Conservation (phyloP, 176 grass and related monocot species). For the Triticum dicoccoides region DNA sequence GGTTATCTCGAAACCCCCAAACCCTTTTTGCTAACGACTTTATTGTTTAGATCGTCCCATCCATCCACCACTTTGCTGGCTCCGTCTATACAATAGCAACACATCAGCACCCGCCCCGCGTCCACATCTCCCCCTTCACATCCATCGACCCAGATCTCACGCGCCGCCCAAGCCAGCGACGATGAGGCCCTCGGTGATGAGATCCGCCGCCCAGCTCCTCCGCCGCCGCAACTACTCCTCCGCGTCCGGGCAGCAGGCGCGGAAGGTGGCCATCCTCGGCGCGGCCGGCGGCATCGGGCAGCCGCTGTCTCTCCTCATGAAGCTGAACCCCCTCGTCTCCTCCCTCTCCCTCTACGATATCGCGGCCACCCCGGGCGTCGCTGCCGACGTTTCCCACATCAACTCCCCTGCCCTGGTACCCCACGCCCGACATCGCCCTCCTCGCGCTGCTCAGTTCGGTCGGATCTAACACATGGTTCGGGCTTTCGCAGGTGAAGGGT, state of each 20-base stretch:
- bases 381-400: slow-evolving; percentile 55
- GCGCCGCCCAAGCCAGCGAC: background rate
- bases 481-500: slow-evolving; percentile 32
- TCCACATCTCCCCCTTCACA: background rate
- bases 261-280: slow-evolving; percentile 46
- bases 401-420: slow-evolving; percentile 37
- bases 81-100: background rate
- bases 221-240: slow-evolving; percentile 33
- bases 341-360: slow-evolving; percentile 57
- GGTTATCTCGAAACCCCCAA: background rate
- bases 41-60: background rate
- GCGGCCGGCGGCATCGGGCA: slow-evolving; percentile 50
- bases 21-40: background rate
- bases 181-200: slow-evolving; percentile 35
- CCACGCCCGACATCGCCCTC: background rate
- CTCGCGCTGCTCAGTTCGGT: background rate
- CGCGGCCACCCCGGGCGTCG: slow-evolving; percentile 48
- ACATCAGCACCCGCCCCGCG: background rate
- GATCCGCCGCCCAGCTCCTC: slow-evolving; percentile 7
- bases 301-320: slow-evolving; percentile 48
- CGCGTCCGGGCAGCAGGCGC: slow-evolving; percentile 16
- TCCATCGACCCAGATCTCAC: slow-evolving; percentile 7
- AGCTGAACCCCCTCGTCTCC: slow-evolving; percentile 57
- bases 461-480: slow-evolving; percentile 17
- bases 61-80: background rate